Evolutionary conservation across 768 basidiomycete species (phyloP), one percentile per base, ranked within the genome.

Genomic region (Gautieria morchelliformis): DNA sequence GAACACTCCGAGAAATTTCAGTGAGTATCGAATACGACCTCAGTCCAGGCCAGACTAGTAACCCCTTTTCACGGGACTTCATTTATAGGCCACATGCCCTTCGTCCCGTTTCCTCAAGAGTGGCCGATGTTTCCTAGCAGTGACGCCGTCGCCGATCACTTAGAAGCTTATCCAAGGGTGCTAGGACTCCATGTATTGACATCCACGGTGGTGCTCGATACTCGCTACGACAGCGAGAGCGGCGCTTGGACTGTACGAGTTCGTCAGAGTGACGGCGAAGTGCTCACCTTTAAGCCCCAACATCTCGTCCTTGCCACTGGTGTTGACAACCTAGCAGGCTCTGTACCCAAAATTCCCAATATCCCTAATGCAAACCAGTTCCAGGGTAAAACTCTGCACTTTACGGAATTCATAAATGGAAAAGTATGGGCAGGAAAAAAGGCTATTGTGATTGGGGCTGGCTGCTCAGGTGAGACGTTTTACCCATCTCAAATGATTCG

Each of bases 111-210:
- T 42, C 37, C 41, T 2, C 5, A 14, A 32, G 27, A 47, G 1
- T 46, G 40, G 40, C 40, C 35, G 1, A 5, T 27, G 20, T 46
- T 58, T 46, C 35, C 44, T 9, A 10, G n/a, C 17, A 15, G 22
- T 35, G 8, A 53, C 40, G 11, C 37, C 17, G 44, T 77, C 10
- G 77, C 74, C 0, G 68, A 74, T 62, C 78, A 74, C 73, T 52
- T 78, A 12, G 74, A 78, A 61, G 65, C 70, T 20, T 78, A 78
- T 57, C 71, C 65, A 0, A 54, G 62, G 9, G 63, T 66, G 3
- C 74, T 74, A 58, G 77, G 78, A 50, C 65, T 78, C 15, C 63
- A 69, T 14, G 69, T 77, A 4, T 77, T 76, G 75, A 76, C 71
- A 7, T 67, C 67, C 32, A 68, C 52, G 19, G 37, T 24, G 12